Percentiles rank a stretch among this genome's conserved stretches.
Evolutionary conservation across 192 early-diverging fungal genomes (phyloP).

Genomic region (Entomortierella chlamydospora): DNA sequence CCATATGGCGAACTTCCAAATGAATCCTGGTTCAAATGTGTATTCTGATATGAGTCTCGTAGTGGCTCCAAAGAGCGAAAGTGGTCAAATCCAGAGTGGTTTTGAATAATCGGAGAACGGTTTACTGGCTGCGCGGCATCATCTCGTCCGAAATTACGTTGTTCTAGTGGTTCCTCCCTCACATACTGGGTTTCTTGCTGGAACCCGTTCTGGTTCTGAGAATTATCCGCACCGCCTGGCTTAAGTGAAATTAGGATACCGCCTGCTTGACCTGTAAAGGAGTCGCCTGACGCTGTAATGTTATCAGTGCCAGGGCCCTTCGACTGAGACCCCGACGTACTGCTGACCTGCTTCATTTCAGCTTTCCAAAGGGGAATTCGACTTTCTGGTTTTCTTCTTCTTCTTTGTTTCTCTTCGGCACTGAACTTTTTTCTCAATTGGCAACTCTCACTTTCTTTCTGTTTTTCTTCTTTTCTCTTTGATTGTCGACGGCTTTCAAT

Average conservation of each 20-base stretch:
- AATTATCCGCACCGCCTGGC: not conserved
- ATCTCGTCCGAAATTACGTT: not conserved
- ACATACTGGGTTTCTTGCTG: not conserved
- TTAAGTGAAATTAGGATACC: slow-evolving; percentile 17
- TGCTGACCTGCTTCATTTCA: slow-evolving; percentile 5
- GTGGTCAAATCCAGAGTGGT: not conserved
- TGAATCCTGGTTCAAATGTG: not conserved
- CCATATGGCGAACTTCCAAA: not conserved
- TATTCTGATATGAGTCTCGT: not conserved
- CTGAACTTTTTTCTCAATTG: not conserved
- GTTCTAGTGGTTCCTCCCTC: not conserved
- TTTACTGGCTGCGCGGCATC: not conserved
- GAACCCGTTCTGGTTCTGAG: not conserved
- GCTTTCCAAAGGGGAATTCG: not conserved
- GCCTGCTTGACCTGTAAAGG: not conserved
- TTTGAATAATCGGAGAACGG: not conserved
- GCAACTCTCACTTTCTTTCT: not conserved
- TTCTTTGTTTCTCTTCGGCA: not conserved
- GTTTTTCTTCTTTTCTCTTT: not conserved
- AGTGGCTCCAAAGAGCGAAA: slow-evolving; percentile 8
- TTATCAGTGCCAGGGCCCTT: not conserved
- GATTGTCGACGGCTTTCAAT: not conserved
- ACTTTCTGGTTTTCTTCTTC: not conserved
- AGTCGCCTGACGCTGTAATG: not conserved
- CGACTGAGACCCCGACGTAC: not conserved